These are phyloP conservation scores for Dactylellina leptospora DNA, from an alignment of 2,329 filamentous ascomycete genomes.

Conservation along the genomic window DNA sequence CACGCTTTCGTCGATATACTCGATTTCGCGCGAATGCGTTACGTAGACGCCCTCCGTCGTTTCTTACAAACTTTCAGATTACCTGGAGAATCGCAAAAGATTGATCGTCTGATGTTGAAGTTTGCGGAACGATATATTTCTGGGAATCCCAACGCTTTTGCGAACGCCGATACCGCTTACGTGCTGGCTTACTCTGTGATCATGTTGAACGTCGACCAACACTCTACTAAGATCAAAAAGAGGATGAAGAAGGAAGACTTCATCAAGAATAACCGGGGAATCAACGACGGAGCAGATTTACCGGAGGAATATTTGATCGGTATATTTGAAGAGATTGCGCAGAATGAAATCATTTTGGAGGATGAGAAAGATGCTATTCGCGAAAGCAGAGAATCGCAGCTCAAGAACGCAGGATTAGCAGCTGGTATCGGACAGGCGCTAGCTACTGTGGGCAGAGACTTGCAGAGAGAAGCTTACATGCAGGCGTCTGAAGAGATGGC, in stretches of 20 bases:
- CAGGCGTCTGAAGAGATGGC: conserved; percentile 96
- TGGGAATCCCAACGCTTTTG: conserved; percentile 95
- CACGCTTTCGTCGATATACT: conserved; percentile 95
- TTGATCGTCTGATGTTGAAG: conserved; percentile 99
- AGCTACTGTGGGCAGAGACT: conserved; percentile 87
- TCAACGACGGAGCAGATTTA: conserved; percentile 94
- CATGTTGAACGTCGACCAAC: conserved; percentile 92
- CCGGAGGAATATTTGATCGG: conserved; percentile 88
- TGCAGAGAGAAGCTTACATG: conserved; percentile 90
- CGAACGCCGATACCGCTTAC: conserved; percentile 97
- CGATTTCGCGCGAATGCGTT: conserved; percentile 90
- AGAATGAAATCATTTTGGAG: conserved; percentile 91
- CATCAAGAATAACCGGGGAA: conserved; percentile 98
- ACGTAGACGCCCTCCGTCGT: conserved; percentile 88
- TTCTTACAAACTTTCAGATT: conserved; percentile 95
- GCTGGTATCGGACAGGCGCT: conserved; percentile 87
- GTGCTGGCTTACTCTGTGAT: conserved; percentile 96
- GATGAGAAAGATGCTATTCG: conserved; percentile 85
- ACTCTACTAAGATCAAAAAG: conserved; percentile 82
- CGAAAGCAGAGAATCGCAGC: conserved; percentile 69
- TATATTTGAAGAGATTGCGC: conserved; percentile 91
- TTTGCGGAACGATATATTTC: conserved; percentile 95
- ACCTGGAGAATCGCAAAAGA: conserved; percentile 96
- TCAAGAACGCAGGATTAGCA: conserved; percentile 73
- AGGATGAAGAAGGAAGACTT: conserved; percentile 98